Evolutionary conservation across 768 basidiomycete genomes (phyloP), one percentile per base, ranked within the genome.

Genomic region (Trametes cinnabarina): DNA sequence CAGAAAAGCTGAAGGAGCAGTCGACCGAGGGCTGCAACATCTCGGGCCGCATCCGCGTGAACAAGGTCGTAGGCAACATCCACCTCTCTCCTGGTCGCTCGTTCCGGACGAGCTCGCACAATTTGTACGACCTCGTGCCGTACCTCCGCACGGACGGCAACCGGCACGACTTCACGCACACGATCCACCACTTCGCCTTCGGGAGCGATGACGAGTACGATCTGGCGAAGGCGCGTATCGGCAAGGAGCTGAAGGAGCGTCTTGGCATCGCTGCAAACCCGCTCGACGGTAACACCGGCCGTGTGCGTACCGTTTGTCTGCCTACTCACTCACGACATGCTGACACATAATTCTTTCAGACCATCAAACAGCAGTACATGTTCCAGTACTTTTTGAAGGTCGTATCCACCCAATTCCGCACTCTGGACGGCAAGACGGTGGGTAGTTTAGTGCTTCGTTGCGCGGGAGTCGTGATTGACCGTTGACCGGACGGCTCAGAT

Each of bases 301-400:
- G 77, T 68, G 86, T 89, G 63, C 22, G 79, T 73, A 15, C 6
- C 39, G 8, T 47, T 3, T 17, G n/a, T 47, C 35, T 43, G 28
- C 43, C 15, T 17, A 12, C 20, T 11, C 52, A 60, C 19, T 44
- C 25, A 28, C 40, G 28, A 39, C 42, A 58, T 35, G 40, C 41
- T 47, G 25, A 53, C 42, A 63, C 19, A 67, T 44, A 0, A 20
- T 17, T 1, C 7, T 28, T 10, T 19, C 57, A 91, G 88, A 94
- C 93, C 1, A 76, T 73, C 63, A 89, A 90, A 68, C 73, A 86
- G 23, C 83, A 93, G 64, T 96, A 92, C 71, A 94, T 97, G 93
- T 97, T 94, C 82, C 94, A 98, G 69, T 96, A 98, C 74, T 98
- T 98, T 85, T 80, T 99, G 68, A 99, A 99, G 74, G 96, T 99